Evolutionary conservation across 192 early-diverging fungal genomes (phyloP), one percentile per base, ranked within the genome.

Genomic region (Chytriomyces hyalinus): DNA sequence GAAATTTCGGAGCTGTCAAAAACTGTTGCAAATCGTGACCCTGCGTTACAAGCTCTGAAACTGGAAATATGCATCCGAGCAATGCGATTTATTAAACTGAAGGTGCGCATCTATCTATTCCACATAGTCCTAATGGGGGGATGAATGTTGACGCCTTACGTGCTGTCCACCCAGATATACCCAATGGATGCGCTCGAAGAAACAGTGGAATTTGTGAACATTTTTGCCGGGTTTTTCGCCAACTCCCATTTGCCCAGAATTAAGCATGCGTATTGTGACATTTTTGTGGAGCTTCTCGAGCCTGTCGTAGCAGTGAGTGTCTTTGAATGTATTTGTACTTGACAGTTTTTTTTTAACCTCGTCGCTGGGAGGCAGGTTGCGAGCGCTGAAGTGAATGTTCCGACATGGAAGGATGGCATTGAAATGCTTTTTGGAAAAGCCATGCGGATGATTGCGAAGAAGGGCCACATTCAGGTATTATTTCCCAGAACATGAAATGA

Each of bases 171-270:
- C 36, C 61, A 94, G 85, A 91, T 99, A 17, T 98, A 96, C 82
- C 98, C 98, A 0, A 91, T 96, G 80, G 92, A 95, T 49, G 90
- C 91, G 20, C 77, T 99, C 70, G 97, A 98, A 75, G 97, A 98
- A 78, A 94, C 95, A 5, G 94, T 94, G 7, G 95, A 97, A 67
- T 99, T 99, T 81, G 78, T 99, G 49, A 86, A 94, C 43, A 94
- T 92, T 76, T 93, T 92, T 66, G 96, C 95, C 49, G 90, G 92
- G 70, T 95, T 96, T 80, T 96, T 96, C 79, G 92, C 92, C 65
- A 90, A 91, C 46, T 87, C 96, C 0, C 91, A 93, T 73, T 75
- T 64, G 36, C 78, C 89, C 50, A 86, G 90, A 67, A 92, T 98
- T 49, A 96, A 97, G 70, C 93, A 94, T 65, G 96, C 97, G 0